Base-by-base conservation (phyloP, 345 rosid species). In the Rhizophora apiculata region DNA sequence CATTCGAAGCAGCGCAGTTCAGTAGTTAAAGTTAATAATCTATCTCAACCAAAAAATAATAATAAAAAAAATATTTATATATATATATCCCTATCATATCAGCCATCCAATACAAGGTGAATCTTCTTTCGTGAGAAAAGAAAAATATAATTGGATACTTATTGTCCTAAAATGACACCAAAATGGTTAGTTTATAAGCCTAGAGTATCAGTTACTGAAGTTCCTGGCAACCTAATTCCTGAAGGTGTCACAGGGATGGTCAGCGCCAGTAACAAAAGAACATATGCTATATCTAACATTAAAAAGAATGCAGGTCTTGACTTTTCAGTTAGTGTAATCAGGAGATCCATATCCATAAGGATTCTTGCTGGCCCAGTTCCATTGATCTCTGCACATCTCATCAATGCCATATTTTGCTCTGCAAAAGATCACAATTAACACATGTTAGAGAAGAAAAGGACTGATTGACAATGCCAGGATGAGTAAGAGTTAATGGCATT, bases 331-430 rank as follows among this genome's bases (percentile, higher is more conserved):
- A 11, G 78, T 11, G 16, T 43, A 0, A 11, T 43, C 49, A 11
- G 88, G 63, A 37, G 96, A 79, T 66, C 63, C 96, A 54, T 92
- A 90, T 68, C 99, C 99, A 51, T 88, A 86, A 7, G 98, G 97
- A 71, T 95, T 90, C 76, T 95, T 87, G 84, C 92, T 85, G 0
- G 97, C 96, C 96, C 99, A 92, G 74, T 89, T 88, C 97, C 97
- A 91, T 52, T 85, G 89, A 77, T 92, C 99, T 68, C 91, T 81
- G 71, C 99, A 95, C 99, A 95, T 91, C 71, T 95, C 97, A 39
- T 86, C 96, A 4, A 92, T 78, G 19, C 92, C 96, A 27, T 78
- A 88, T 56, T 86, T 90, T 8, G 97, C 88, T 84, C 99, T 95
- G 90, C 75, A 77, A 64, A 3, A 10, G 34, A n/a, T 21, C 60